Evolutionary conservation across 2,329 filamentous ascomycete genomes (phyloP).

Genomic region (Colletotrichum siamense): DNA sequence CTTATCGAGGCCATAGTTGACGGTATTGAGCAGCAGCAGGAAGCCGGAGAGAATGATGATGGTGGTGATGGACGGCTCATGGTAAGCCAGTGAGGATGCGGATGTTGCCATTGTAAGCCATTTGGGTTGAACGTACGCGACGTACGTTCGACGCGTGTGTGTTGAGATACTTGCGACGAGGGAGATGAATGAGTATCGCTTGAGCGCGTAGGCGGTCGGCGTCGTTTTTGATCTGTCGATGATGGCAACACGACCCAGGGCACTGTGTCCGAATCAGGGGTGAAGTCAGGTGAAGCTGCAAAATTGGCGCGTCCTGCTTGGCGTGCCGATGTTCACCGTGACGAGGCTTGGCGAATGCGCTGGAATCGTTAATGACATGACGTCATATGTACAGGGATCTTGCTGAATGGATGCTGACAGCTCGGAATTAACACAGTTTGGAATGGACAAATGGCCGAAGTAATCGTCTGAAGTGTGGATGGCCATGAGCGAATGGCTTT

Average conservation of each 20-base stretch:
- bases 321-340: neutral
- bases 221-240: neutral
- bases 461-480: neutral
- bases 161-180: neutral
- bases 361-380: neutral
- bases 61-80: constrained; percentile 64
- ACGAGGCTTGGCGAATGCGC: too few species aligned
- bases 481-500: neutral
- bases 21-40: constrained; percentile 64
- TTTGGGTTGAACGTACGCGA: neutral
- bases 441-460: neutral
- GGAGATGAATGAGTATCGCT: neutral
- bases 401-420: neutral
- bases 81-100: constrained; percentile 54
- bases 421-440: neutral
- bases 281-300: neutral
- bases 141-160: neutral
- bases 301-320: neutral
- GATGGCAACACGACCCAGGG: neutral
- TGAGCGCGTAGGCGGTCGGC: neutral
- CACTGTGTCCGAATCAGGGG: neutral
- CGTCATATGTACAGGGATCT: neutral
- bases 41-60: constrained; percentile 69
- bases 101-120: neutral
- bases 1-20: constrained; percentile 62